Evolutionary conservation across 371 early-diverging fungal genomes (phyloP).

Genomic region (Mucor circinelloides): DNA sequence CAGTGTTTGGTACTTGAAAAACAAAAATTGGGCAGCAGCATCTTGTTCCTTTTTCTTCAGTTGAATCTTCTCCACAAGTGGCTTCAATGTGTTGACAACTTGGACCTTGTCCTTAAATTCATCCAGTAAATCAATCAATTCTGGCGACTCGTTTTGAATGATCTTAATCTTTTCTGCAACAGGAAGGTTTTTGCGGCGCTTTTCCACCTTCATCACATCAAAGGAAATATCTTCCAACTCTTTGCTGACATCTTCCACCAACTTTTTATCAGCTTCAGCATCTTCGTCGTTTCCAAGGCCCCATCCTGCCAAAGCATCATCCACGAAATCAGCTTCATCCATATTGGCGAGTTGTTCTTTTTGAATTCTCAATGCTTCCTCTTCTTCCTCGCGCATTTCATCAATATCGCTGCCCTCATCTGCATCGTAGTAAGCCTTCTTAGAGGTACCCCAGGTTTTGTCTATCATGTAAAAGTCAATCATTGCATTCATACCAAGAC

Average conservation of each 20-base stretch:
- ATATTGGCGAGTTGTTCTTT: conserved; percentile 75
- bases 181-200: conserved; percentile 60
- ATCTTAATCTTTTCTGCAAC: conserved; percentile 71
- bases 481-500: background rate
- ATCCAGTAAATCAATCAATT: conserved; percentile 74
- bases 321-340: conserved; percentile 92
- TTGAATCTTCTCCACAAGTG: conserved; percentile 33
- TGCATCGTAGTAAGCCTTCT: conserved; percentile 75
- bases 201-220: conserved; percentile 35
- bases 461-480: conserved; percentile 16
- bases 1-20: conserved; percentile 57
- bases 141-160: conserved; percentile 81
- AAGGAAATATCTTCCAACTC: conserved; percentile 60
- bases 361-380: conserved; percentile 89
- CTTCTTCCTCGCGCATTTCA: conserved; percentile 89
- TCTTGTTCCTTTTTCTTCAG: conserved; percentile 20
- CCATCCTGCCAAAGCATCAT: conserved; percentile 58
- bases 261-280: conserved; percentile 36
- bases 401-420: conserved; percentile 75
- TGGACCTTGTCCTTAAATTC: conserved; percentile 72
- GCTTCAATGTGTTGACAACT: conserved; percentile 35
- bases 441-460: conserved; percentile 72
- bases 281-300: conserved; percentile 36
- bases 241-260: conserved; percentile 59
- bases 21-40: conserved; percentile 43